These are phyloP conservation scores for Rhytidhysteron rufulum DNA, from an alignment of 2,329 filamentous ascomycete genomes.

Conservation along the genomic window DNA sequence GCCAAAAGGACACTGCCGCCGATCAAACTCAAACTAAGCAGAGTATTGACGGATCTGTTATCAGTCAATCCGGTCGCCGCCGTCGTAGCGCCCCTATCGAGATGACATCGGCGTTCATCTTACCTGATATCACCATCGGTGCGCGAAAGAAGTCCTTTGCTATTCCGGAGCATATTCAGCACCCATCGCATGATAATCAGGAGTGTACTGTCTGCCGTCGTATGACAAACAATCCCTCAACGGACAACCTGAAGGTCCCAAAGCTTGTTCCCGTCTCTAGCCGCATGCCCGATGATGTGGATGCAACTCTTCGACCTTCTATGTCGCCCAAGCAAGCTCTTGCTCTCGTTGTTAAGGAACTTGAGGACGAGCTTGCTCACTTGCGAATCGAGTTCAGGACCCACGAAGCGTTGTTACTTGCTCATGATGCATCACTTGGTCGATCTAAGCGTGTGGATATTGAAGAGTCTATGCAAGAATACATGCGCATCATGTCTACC, in stretches of 20 bases:
- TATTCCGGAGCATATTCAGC: conserved; percentile 14
- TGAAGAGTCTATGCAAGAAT: conserved; percentile 56
- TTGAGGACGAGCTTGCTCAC: conserved; percentile 76
- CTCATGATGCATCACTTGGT: conserved; percentile 52
- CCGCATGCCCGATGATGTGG: conserved; percentile 51
- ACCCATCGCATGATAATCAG: conserved; percentile 48
- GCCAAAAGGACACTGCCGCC: conserved; percentile 12
- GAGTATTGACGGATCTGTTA: conserved; percentile 37
- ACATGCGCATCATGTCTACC: conserved; percentile 63
- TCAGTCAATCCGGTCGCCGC: conserved; percentile 48
- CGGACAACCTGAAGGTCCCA: conserved; percentile 39
- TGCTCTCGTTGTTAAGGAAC: conserved; percentile 75
- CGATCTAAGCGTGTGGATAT: conserved; percentile 62
- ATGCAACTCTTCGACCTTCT: conserved; percentile 57
- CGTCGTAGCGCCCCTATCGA: conserved; percentile 49
- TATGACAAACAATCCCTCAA: conserved; percentile 29
- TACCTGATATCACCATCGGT: conserved; percentile 59
- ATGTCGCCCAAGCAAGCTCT: conserved; percentile 70
- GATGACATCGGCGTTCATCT: conserved; percentile 62
- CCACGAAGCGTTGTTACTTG: conserved; percentile 49
- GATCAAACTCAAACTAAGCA: conserved; percentile 29
- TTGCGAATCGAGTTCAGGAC: conserved; percentile 66
- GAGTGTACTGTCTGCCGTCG: conserved; percentile 57
- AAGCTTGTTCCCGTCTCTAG: conserved; percentile 50
- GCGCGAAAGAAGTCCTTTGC: conserved; percentile 18